Evolutionary conservation across 768 basidiomycete species (phyloP).

Genomic region (Boletus speciosus): DNA sequence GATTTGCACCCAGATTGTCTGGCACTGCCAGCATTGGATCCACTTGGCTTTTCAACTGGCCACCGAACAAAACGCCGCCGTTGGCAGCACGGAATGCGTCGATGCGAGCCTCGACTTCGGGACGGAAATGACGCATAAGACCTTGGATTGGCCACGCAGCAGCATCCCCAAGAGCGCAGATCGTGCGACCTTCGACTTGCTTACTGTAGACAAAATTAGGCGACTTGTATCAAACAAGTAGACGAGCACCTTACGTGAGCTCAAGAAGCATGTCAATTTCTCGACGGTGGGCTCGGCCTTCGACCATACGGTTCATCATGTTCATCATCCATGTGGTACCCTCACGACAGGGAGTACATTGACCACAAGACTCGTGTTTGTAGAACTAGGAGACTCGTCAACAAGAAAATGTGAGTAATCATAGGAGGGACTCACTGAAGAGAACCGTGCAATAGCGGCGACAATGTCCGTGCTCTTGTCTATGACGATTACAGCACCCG

Average conservation of each 20-base stretch:
- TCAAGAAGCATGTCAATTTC: conserved; percentile 99
- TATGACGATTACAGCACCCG: conserved; percentile 99
- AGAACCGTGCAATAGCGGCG: conserved; percentile 90
- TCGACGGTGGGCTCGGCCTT: conserved; percentile 83
- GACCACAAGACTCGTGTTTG: conserved; percentile 98
- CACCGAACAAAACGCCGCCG: conserved; percentile 88
- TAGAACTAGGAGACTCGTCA: conserved; percentile 65
- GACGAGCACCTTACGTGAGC: conserved; percentile 60
- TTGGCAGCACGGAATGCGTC: conserved; percentile 67
- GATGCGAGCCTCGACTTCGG: conserved; percentile 89
- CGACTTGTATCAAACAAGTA: not conserved
- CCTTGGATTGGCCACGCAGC: conserved; percentile 99
- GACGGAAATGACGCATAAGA: conserved; percentile 96
- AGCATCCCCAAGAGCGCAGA: conserved; percentile 95
- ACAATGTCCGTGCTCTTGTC: conserved; percentile 96
- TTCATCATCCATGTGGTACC: conserved; percentile 99
- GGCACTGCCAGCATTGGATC: conserved; percentile 69
- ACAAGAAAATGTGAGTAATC: not conserved
- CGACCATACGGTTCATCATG: conserved; percentile 97
- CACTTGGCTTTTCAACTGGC: conserved; percentile 63
- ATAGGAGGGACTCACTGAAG: conserved; percentile 47
- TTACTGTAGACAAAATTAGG: conserved; percentile 49
- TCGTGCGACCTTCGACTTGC: conserved; percentile 95
- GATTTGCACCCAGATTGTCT: conserved; percentile 63
- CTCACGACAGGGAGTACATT: conserved; percentile 92